Evolutionary conservation across 352 stramenopile genomes (phyloP).

Genomic region (Globisporangium canariense): DNA sequence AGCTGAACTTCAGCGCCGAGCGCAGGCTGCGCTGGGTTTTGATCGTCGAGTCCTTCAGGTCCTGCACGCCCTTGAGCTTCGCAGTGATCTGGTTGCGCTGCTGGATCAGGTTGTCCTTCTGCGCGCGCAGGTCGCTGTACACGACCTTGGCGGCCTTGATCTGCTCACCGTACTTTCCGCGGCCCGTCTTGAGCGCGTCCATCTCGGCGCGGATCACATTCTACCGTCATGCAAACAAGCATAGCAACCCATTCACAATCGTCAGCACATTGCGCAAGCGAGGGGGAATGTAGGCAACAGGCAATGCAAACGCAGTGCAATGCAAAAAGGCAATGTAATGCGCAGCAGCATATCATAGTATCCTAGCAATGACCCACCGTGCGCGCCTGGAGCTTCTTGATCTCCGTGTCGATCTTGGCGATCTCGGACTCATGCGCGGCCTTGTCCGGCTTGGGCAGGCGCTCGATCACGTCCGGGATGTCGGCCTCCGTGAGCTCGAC

Average conservation of each 20-base stretch:
- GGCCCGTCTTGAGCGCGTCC: slow-evolving; percentile 77
- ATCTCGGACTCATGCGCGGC: slow-evolving; percentile 87
- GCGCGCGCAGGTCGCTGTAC: slow-evolving; percentile 74
- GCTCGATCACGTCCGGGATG: slow-evolving; percentile 78
- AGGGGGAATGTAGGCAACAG: background rate
- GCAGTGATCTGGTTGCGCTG: slow-evolving; percentile 80
- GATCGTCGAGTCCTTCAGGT: slow-evolving; percentile 73
- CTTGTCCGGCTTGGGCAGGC: slow-evolving; percentile 86
- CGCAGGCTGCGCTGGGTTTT: slow-evolving; percentile 66
- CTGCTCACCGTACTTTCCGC: slow-evolving; percentile 78
- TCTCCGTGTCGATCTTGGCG: slow-evolving; percentile 79
- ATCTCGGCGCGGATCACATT: slow-evolving; percentile 70
- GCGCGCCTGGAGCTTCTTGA: slow-evolving; percentile 91
- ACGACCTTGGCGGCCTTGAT: slow-evolving; percentile 87
- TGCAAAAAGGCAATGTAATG: too few species aligned
- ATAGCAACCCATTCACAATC: background rate
- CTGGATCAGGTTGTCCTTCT: slow-evolving; percentile 87
- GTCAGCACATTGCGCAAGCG: background rate
- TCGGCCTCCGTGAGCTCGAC: slow-evolving; percentile 40
- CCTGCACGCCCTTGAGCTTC: slow-evolving; percentile 78
- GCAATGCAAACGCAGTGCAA: background rate
- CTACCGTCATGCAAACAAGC: background rate
- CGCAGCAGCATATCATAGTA: too few species aligned
- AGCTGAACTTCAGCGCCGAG: slow-evolving; percentile 84
- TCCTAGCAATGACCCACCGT: slow-evolving; percentile 25